Evolutionary conservation across 495 filamentous ascomycete species (phyloP).

Genomic region (Lepidopterella palustris): DNA sequence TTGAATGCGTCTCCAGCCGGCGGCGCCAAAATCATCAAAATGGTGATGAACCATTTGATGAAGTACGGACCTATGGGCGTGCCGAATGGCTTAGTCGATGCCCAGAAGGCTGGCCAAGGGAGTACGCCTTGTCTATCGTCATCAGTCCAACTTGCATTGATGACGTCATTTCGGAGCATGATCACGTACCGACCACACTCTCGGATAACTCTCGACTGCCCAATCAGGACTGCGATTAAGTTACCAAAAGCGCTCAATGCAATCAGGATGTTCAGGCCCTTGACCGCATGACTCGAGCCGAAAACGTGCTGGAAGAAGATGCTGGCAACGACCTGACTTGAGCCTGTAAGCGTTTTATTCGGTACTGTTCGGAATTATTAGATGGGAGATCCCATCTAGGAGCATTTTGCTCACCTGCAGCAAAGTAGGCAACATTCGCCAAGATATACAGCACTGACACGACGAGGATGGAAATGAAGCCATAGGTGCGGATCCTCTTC

Average conservation of each 20-base stretch:
- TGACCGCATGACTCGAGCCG: conserved; percentile 44
- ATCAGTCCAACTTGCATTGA: not conserved
- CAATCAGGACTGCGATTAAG: conserved; percentile 53
- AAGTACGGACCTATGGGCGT: conserved; percentile 34
- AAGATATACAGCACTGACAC: conserved; percentile 53
- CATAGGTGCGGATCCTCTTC: conserved; percentile 50
- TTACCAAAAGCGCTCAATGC: conserved; percentile 59
- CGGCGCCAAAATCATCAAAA: conserved; percentile 60
- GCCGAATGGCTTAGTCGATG: conserved; percentile 55
- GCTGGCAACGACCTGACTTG: conserved; percentile 48
- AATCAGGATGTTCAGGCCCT: conserved; percentile 55
- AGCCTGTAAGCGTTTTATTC: conserved; percentile 48
- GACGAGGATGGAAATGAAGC: conserved; percentile 44
- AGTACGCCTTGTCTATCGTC: conserved; percentile 54
- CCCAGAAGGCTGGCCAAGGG: conserved; percentile 58
- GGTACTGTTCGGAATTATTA: too few species aligned
- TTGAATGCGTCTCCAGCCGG: conserved; percentile 63
- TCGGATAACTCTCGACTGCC: conserved; percentile 51
- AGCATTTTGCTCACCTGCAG: conserved; percentile 50
- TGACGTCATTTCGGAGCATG: not conserved
- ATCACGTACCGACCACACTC: conserved; percentile 48
- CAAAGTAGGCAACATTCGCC: conserved; percentile 57
- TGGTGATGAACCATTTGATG: conserved; percentile 52
- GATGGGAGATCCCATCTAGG: too few species aligned
- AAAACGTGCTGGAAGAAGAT: conserved; percentile 59